A percentile compares a stretch with the other conserved stretches of the same genome.
Evolutionary conservation across 257 asterid species (phyloP).

Genomic region (Fraxinus anomala): DNA sequence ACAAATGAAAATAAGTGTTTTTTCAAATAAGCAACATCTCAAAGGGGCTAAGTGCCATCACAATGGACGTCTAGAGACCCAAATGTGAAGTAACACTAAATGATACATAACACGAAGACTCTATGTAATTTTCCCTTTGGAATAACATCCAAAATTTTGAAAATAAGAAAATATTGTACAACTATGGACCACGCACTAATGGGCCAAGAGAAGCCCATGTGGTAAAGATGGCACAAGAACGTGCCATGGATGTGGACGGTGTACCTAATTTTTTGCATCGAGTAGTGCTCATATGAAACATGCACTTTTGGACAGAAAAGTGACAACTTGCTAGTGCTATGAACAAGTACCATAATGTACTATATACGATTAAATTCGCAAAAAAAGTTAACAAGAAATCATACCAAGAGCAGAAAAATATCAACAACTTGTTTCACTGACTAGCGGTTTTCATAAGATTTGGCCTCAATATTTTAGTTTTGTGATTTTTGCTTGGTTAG

Average conservation of each 20-base stretch:
- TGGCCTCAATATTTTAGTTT: no score
- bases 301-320: background rate
- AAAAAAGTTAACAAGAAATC: no score
- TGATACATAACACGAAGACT: background rate
- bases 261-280: background rate
- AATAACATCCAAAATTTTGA: background rate
- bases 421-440: background rate
- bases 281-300: background rate
- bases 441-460: background rate
- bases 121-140: background rate
- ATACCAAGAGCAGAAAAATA: no score
- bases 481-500: background rate
- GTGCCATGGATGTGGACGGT: background rate
- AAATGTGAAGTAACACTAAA: no score
- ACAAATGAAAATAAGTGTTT: no score
- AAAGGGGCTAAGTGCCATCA: no score
- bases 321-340: background rate
- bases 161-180: background rate
- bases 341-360: background rate
- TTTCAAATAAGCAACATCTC: no score
- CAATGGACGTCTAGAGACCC: no score
- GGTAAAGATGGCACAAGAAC: background rate
- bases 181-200: background rate
- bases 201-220: background rate
- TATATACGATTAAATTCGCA: background rate